Evolutionary conservation across 2,329 filamentous ascomycete species (phyloP), one percentile per base, ranked within the genome.

Genomic region (Ceratocystis diversiconidia): DNA sequence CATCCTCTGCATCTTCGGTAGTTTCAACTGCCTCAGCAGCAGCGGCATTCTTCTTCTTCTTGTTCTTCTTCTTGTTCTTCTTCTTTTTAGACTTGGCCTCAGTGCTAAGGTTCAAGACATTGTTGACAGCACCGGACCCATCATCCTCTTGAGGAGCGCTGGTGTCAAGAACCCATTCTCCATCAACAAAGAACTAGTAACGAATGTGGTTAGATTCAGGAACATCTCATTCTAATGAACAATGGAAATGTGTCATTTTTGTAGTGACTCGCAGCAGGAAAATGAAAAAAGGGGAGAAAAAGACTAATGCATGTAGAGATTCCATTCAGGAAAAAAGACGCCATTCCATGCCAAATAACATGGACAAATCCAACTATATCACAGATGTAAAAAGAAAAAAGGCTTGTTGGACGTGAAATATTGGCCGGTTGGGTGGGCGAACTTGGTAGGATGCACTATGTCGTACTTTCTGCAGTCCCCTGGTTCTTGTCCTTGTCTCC

Each of bases 111-210:
- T 83, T 82, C 66, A 99, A 82, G 69, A 96, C 85, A 84, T 97
- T 97, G 82, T 97, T 97, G 72, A 91, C 80, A 81, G 92, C 96
- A 72, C 89, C 88, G 72, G 85, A 80, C 70, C 83, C 82, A 79
- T 96, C 92, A 72, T 85, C 84, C 77, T 96, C 92, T 76, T 88
- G 86, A 67, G 89, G 88, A 52, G 86, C 88, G 67, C 85, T 85
- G 71, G 86, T 84, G 76, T 96, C 92, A 74, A 86, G 88, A 62
- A 85, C 85, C 94, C 94, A 99, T 71, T 83, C 84, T 70, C 89
- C 90, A 82, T 99, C 90, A 70, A 96, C 92, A 71, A 99, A 89
- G 75, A 96, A 99, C 92, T 96, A 74, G 22, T 22, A 64, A 46
- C 32, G 55, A 64, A 36, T 36, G n/a, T 63, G 12, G 52, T 57